phyloP scores from a whole-genome alignment of 2,329 filamentous ascomycete species.

The Cladosporium oxysporum region DNA sequence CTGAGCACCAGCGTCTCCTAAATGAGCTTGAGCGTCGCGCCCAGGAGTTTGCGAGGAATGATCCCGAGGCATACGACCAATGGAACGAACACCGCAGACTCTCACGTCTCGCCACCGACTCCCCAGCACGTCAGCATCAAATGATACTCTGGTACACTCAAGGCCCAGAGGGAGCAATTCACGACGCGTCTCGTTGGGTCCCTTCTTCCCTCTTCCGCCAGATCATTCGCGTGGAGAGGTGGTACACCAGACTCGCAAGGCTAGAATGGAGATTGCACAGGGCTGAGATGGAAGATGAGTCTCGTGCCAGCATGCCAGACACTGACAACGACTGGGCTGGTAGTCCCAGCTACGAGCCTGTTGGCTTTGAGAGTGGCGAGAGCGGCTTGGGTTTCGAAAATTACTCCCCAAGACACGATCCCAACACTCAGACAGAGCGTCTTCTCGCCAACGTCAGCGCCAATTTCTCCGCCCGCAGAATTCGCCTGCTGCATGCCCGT shows the following conservation, averaged over 20 bases:
- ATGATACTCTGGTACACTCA: not conserved
- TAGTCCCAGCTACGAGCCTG: not conserved
- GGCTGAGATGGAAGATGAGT: not conserved
- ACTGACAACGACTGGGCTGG: not conserved
- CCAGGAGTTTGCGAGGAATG: not conserved
- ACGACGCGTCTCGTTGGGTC: not conserved
- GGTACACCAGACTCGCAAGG: not conserved
- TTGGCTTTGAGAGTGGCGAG: not conserved
- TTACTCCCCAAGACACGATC: not conserved
- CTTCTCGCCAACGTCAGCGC: not conserved
- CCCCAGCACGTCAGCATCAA: not conserved
- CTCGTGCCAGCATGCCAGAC: not conserved
- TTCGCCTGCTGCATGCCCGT: not conserved
- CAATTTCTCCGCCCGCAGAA: not conserved
- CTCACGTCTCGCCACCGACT: not conserved
- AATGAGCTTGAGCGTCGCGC: not conserved
- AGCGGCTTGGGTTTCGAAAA: too few relatives aligned
- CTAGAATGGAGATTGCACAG: not conserved
- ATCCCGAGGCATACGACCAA: not conserved
- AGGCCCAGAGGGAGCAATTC: not conserved
- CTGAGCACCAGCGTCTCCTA: not conserved
- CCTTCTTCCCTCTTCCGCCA: not conserved
- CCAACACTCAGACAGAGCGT: not conserved
- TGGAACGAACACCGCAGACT: not conserved
- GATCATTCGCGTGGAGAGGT: not conserved